These are phyloP conservation scores for Plasmodium gaboni DNA, from an alignment of 169 alveolate genomes.

Conservation along the genomic window DNA sequence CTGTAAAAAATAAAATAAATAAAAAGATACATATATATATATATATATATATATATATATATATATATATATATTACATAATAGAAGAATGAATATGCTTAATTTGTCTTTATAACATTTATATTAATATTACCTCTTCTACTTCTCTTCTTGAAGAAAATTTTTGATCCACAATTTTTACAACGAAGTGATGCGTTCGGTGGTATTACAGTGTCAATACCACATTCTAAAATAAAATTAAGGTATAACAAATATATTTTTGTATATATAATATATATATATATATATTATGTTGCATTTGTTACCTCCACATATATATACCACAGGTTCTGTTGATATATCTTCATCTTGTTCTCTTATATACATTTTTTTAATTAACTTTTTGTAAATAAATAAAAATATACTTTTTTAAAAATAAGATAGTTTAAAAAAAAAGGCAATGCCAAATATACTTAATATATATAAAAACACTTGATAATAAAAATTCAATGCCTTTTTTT, in stretches of 20 bases:
- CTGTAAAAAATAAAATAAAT: slow-evolving; percentile 9
- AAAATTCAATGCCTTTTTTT: too few species aligned
- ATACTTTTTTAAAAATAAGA: too few species aligned
- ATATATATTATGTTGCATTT: too few species aligned
- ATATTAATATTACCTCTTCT: slow-evolving; percentile 78
- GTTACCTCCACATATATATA: slow-evolving; percentile 70
- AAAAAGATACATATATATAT: not conserved
- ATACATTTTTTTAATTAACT: slow-evolving; percentile 41
- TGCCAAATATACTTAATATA: too few species aligned
- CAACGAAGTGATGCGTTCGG: slow-evolving; percentile 90
- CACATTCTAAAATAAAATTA: slow-evolving; percentile 84
- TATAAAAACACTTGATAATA: too few species aligned
- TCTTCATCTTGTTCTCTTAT: slow-evolving; percentile 73
- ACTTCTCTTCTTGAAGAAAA: slow-evolving; percentile 87
- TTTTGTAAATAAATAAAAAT: not conserved
- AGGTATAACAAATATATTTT: not conserved
- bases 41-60: not conserved
- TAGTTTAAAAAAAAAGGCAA: too few species aligned
- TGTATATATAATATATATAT: slow-evolving; percentile 2
- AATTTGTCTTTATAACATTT: too few species aligned
- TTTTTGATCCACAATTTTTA: slow-evolving; percentile 90
- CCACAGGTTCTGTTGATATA: slow-evolving; percentile 62
- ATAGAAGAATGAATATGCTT: not conserved
- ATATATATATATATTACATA: not conserved
- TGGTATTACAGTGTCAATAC: slow-evolving; percentile 88